phyloP scores from a whole-genome alignment of 1,139 yeast species.

The Blastobotrys buckinghamii region DNA sequence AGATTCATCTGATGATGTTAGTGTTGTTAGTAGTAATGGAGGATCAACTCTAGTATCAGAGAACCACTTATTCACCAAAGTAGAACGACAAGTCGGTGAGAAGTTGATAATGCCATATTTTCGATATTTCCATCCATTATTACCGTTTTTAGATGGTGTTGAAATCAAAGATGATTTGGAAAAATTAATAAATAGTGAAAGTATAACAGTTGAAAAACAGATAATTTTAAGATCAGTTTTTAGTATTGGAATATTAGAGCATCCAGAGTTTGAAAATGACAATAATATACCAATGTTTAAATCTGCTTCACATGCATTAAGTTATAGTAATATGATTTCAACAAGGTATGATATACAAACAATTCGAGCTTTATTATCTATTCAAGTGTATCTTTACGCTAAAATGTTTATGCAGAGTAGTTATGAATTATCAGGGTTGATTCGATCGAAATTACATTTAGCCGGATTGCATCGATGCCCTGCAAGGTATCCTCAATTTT shows the following conservation, averaged over 20 bases:
- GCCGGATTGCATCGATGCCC: slow-evolving; percentile 18
- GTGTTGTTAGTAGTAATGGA: not conserved
- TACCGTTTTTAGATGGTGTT: slow-evolving; percentile 16
- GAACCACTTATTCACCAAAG: not conserved
- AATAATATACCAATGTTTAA: not conserved
- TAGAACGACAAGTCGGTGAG: slow-evolving; percentile 6
- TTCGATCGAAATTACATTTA: slow-evolving; percentile 14
- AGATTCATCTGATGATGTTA: no score
- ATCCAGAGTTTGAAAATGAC: slow-evolving; percentile 2
- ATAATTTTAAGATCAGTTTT: slow-evolving; percentile 10
- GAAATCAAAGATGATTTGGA: slow-evolving; percentile 8
- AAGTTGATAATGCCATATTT: slow-evolving; percentile 15
- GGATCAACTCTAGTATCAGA: not conserved
- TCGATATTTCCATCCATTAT: slow-evolving; percentile 16
- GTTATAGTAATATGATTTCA: not conserved
- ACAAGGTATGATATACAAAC: slow-evolving; percentile 2
- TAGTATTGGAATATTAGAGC: slow-evolving; percentile 12
- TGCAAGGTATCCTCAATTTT: slow-evolving; percentile 13
- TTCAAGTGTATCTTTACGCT: slow-evolving; percentile 14
- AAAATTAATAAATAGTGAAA: not conserved
- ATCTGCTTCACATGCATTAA: slow-evolving; percentile 5
- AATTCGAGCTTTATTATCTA: slow-evolving; percentile 11
- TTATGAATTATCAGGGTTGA: slow-evolving; percentile 14
- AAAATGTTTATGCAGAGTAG: slow-evolving; percentile 15
- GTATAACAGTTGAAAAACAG: not conserved